phyloP scores from a whole-genome alignment of 495 filamentous ascomycete genomes.

The Hyaloscypha finlandica region DNA sequence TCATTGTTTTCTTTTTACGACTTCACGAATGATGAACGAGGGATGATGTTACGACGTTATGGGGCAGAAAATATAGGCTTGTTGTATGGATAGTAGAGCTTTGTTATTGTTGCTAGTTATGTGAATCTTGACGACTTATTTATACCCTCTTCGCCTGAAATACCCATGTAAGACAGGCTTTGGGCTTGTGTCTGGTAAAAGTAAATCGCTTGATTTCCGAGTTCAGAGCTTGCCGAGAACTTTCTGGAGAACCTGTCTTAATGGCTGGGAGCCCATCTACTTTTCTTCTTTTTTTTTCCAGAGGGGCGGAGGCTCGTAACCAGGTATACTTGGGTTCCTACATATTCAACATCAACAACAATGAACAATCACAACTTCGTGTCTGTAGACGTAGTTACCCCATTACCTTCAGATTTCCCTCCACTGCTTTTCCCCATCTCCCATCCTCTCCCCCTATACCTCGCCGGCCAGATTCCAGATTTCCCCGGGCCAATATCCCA shows the following conservation, averaged over 20 bases:
- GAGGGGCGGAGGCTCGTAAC: too few species aligned
- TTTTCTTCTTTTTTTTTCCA: too few species aligned
- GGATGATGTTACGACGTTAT: conserved; percentile 7
- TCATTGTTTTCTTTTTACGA: conserved; percentile 2
- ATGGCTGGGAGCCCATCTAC: too few species aligned
- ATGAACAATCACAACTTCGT: neutral
- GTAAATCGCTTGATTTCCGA: too few species aligned
- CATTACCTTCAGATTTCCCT: neutral
- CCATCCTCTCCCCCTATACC: conserved; percentile 38
- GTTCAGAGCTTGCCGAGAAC: too few species aligned
- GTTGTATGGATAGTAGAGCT: conserved; percentile 12
- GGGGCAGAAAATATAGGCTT: neutral
- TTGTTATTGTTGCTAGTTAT: neutral
- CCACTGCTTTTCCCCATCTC: conserved; percentile 10
- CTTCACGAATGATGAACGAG: conserved; percentile 1
- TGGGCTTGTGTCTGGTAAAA: too few species aligned
- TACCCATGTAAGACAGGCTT: too few species aligned
- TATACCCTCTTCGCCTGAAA: neutral
- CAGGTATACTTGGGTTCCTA: too few species aligned
- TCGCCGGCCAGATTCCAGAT: conserved; percentile 57
- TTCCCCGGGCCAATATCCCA: conserved; percentile 56
- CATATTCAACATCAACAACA: too few species aligned
- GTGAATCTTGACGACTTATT: neutral
- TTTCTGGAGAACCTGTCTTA: too few species aligned
- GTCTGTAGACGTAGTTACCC: neutral